These are phyloP conservation scores for Neospermospora avenae DNA, from an alignment of 2,329 filamentous ascomycete species.

Conservation along the genomic window DNA sequence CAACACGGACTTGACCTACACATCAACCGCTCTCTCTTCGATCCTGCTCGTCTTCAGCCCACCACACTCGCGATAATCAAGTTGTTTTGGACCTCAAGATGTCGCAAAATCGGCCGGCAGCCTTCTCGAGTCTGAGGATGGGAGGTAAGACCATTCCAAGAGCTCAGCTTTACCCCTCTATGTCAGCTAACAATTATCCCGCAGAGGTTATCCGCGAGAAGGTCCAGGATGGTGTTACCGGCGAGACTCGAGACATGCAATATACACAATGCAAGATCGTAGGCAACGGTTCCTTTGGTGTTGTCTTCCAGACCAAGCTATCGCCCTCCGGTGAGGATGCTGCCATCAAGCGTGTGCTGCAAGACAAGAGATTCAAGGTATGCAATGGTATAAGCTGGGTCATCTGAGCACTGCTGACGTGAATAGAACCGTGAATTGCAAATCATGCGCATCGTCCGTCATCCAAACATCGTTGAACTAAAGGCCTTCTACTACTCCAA, in stretches of 20 bases:
- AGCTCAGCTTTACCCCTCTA: constrained; percentile 9
- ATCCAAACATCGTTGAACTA: constrained; percentile 97
- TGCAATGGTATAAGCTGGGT: constrained; percentile 22
- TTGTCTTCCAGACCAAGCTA: constrained; percentile 98
- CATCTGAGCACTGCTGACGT: constrained; percentile 33
- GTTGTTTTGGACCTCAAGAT: constrained; percentile 48
- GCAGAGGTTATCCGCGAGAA: constrained; percentile 97
- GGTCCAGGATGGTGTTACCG: constrained; percentile 96
- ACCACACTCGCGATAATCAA: constrained; percentile 39
- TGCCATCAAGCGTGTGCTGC: constrained; percentile 96
- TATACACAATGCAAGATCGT: constrained; percentile 99
- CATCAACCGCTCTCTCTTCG: constrained; percentile 39
- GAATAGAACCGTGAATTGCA: constrained; percentile 93
- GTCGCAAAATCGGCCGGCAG: constrained; percentile 89
- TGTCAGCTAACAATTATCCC: constrained; percentile 28
- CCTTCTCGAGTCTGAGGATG: constrained; percentile 88
- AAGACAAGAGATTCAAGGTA: constrained; percentile 99
- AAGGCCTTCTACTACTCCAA: constrained; percentile 99
- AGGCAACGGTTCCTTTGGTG: constrained; percentile 96
- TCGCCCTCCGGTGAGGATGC: constrained; percentile 97
- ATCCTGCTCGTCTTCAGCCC: constrained; percentile 44
- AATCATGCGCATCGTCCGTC: constrained; percentile 98
- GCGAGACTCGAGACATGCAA: constrained; percentile 93
- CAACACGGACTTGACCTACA: constrained; percentile 52
- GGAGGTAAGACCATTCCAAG: constrained; percentile 64